Conservation (phyloP, 345 rosid genomes). For the Excoecaria agallocha region DNA sequence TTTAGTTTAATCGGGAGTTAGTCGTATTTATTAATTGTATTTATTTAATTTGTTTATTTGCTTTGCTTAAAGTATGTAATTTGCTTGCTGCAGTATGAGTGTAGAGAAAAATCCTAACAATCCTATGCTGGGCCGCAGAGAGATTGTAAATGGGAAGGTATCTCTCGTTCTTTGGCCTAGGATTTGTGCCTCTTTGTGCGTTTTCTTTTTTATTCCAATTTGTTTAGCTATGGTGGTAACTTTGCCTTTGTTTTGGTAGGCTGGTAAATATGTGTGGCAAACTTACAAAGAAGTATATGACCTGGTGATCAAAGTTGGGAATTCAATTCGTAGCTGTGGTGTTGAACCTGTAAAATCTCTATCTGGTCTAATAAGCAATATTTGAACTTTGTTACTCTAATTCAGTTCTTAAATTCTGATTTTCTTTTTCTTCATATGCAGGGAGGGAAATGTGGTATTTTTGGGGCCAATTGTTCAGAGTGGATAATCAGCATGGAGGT, state of each 20-base stretch:
- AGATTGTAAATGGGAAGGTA: conserved; percentile 78
- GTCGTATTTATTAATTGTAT: neutral
- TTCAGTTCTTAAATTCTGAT: neutral
- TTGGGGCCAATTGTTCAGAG: conserved; percentile 81
- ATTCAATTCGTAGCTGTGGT: conserved; percentile 76
- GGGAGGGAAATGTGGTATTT: conserved; percentile 90
- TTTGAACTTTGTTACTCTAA: neutral
- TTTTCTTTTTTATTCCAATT: neutral
- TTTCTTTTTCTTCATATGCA: conserved; percentile 26
- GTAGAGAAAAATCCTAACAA: conserved; percentile 75
- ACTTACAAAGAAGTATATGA: conserved; percentile 79
- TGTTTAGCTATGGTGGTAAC: neutral
- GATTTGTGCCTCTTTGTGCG: conserved; percentile 1
- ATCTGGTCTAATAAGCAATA: neutral
- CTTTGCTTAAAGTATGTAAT: neutral
- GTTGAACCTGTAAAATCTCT: conserved; percentile 57
- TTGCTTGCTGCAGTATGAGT: conserved; percentile 44
- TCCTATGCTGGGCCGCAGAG: conserved; percentile 83
- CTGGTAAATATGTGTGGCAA: conserved; percentile 87
- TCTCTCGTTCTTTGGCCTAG: neutral
- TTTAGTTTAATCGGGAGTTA: neutral
- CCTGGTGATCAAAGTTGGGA: conserved; percentile 74
- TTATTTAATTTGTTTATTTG: neutral
- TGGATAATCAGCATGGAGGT: conserved; percentile 99
- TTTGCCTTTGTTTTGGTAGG: conserved; percentile 40